Base-by-base conservation (phyloP, 2,329 filamentous ascomycete species). In the Hypoxylon sp. region DNA sequence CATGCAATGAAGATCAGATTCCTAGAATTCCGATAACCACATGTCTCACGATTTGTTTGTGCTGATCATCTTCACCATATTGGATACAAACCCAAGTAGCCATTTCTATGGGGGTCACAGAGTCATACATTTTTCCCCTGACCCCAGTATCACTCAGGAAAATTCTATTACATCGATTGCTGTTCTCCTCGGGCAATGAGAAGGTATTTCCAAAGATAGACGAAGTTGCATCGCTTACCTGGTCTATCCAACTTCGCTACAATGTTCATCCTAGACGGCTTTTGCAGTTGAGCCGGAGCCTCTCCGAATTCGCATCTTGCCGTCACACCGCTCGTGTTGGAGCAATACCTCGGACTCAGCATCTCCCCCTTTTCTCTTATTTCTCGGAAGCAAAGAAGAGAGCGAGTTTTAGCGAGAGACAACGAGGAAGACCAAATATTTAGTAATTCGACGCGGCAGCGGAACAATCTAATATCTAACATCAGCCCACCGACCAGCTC, bases 1-100 rank as follows among this genome's bases (percentile, higher is more conserved):
- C 36, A 52, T 59, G 55, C 55, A 59, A 38, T 51, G 55, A 59
- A 59, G 52, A 59, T 59, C 55, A 45, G 25, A 51, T 51, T 38
- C 45, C 36, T 30, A 26, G 35, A 53, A 55, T 51, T 32, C 46
- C 52, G 48, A 59, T 52, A 51, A 34, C 55, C 52, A 59, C 52
- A 59, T 59, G 48, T 56, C 52, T 34, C 34, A 27, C 48, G 27
- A 50, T 49, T 31, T 12, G 26, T 48, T 44, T 40, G 35, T 26
- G 48, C 38, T 34, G 52, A 56, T 56, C 55, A 30, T 48, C 21
- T 26, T 43, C 31, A 37, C 34, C 15, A 29, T 45, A 34, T 40
- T 56, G 27, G 45, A 53, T 37, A 43, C 34, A 15, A 21, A 43
- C 23, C 29, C 6, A 6, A 6, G 21, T 44, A 46, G 27, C 31